Percentiles rank a stretch among this genome's conserved stretches.
Evolutionary conservation across 179 eudicot species (phyloP).

Genomic region (Spergularia azorica): DNA sequence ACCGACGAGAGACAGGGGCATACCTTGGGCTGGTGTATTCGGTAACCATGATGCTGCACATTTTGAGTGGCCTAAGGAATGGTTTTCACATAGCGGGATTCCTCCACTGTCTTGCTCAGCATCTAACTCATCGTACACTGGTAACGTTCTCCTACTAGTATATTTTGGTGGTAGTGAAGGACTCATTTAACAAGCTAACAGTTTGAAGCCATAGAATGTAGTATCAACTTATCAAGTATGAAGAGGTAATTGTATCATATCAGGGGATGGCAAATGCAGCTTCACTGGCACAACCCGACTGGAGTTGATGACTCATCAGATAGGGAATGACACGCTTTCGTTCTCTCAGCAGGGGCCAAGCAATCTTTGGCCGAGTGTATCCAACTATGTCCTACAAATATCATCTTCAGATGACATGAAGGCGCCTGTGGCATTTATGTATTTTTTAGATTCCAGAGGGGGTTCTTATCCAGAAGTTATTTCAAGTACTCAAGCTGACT

Average conservation of each 20-base stretch:
- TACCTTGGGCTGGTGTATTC: conserved; percentile 75
- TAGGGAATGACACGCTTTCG: conserved; percentile 38
- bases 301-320: conserved; percentile 60
- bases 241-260: too few relatives aligned
- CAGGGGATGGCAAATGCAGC: conserved; percentile 56
- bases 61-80: conserved; percentile 80
- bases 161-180: neutral
- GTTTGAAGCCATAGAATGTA: too few relatives aligned
- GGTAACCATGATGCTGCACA: conserved; percentile 89
- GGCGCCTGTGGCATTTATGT: conserved; percentile 51
- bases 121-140: conserved; percentile 28
- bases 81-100: conserved; percentile 68
- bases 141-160: conserved; percentile 22
- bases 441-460: conserved; percentile 86
- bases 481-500: conserved; percentile 66
- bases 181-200: too few relatives aligned
- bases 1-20: conserved; percentile 60
- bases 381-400: conserved; percentile 64
- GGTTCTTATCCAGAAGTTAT: conserved; percentile 80
- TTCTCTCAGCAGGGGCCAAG: conserved; percentile 55
- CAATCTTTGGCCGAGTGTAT: conserved; percentile 77
- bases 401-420: conserved; percentile 44
- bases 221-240: conserved; percentile 1
- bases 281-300: conserved; percentile 61
- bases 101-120: conserved; percentile 57